These are phyloP conservation scores for Penicillium sp. DNA, from an alignment of 2,329 filamentous ascomycete species.

Conservation along the genomic window DNA sequence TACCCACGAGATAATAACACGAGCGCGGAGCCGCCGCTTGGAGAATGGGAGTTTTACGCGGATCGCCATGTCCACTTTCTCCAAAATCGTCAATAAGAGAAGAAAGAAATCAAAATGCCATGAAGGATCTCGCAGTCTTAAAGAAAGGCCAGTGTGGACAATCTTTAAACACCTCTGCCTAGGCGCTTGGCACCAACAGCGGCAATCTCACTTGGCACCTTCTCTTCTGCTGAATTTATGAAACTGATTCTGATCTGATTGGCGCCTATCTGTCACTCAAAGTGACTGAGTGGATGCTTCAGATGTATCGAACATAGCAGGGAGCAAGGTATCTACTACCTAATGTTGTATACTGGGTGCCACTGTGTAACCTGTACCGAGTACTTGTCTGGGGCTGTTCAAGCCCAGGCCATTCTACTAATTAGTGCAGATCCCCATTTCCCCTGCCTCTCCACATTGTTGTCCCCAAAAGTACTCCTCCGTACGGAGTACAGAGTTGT, in stretches of 20 bases:
- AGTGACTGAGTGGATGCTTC: not conserved
- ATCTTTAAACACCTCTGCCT: slow-evolving; percentile 5
- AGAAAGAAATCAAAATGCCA: not conserved
- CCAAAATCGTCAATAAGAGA: not conserved
- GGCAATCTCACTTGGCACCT: not conserved
- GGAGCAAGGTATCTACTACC: not conserved
- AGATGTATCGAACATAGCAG: not conserved
- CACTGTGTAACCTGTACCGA: not conserved
- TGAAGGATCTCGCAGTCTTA: not conserved
- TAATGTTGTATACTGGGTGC: not conserved
- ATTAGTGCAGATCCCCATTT: slow-evolving; percentile 1
- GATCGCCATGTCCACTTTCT: slow-evolving; percentile 15
- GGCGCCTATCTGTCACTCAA: not conserved
- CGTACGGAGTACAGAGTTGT: no score
- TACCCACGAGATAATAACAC: slow-evolving; percentile 52
- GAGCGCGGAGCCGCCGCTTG: slow-evolving; percentile 50
- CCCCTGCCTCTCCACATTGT: not conserved
- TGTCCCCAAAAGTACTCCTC: no score
- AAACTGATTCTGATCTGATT: not conserved
- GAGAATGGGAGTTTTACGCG: slow-evolving; percentile 51
- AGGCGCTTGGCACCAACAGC: not conserved
- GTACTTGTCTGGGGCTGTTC: not conserved
- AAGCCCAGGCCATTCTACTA: not conserved
- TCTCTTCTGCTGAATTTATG: not conserved
- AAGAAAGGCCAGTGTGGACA: not conserved